Evolutionary conservation across 441 rosid genomes (phyloP), one percentile per base, ranked within the genome.

Genomic region (Raphanus hybrid): DNA sequence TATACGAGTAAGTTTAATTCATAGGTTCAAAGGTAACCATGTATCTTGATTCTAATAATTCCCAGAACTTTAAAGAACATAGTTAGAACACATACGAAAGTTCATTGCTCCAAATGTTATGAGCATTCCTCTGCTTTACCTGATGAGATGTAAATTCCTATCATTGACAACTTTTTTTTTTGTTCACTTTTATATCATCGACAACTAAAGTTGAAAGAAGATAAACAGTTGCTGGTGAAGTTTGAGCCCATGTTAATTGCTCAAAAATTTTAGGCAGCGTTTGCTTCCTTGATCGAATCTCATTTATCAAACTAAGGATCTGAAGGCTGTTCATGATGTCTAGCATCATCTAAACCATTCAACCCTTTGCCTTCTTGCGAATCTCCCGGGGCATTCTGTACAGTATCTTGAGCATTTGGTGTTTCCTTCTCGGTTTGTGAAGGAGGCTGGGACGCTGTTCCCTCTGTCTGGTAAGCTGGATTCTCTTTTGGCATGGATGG

Each of bases 401-500:
- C 8, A 70, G 37, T 27, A 8, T 55, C 39, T 64, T 35, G 79
- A 67, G 52, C 69, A 67, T 77, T 78, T 71, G 78, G 82, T 34
- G 74, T 68, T 63, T 55, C 75, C n/a, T 81, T 59, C 70, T 82
- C 76, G 41, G 85, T 67, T 69, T 84, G 81, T 48, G 84, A 75
- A 59, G 75, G 71, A 79, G 69, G 78, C 76, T 75, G 85, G 66
- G 81, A 69, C 16, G 78, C 70, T 52, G 77, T 63, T 75, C 76
- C 68, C 55, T 86, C 75, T 34, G 79, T 64, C 69, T 74, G 75
- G 74, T 82, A 80, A 78, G 64, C 79, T 54, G 75, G 72, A 69
- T 66, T 79, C 75, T 75, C 88, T 67, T 79, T 82, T 72, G n/a
- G 71, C 26, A 8, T 58, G 50, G 80, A 72, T 65, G 87, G 74